Evolutionary conservation across 306 rosid genomes (phyloP).

Genomic region (Cyamopsis tetragonoloba): DNA sequence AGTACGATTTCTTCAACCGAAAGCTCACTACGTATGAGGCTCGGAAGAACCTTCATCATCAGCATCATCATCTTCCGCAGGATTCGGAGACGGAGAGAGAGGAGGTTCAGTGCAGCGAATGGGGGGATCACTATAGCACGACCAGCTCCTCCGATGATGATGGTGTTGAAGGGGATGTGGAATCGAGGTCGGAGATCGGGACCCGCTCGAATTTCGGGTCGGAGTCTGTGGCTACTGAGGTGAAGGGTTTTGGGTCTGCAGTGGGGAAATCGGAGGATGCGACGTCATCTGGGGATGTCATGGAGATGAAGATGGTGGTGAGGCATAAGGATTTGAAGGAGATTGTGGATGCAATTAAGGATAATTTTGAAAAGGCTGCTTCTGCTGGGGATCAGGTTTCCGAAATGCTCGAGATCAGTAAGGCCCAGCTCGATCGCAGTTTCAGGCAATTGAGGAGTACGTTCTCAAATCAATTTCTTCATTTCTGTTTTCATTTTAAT

Average conservation of each 20-base stretch:
- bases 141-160: constrained; percentile 57
- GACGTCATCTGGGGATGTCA: constrained; percentile 32
- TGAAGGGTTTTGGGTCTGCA: not conserved
- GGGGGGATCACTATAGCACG: constrained; percentile 90
- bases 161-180: constrained; percentile 43
- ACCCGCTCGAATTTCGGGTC: constrained; percentile 71
- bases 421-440: constrained; percentile 86
- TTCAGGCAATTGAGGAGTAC: constrained; percentile 76
- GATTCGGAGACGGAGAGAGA: constrained; percentile 71
- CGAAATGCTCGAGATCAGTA: constrained; percentile 74
- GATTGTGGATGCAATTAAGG: constrained; percentile 76
- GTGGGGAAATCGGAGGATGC: not conserved
- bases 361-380: constrained; percentile 81
- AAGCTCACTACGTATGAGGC: not conserved
- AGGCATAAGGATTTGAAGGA: constrained; percentile 89
- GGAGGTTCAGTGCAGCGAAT: constrained; percentile 94
- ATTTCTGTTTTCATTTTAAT: too few relatives aligned
- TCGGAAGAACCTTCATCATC: not conserved
- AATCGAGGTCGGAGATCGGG: constrained; percentile 63
- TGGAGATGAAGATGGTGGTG: constrained; percentile 85
- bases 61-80: constrained; percentile 29
- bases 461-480: not conserved
- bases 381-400: constrained; percentile 78
- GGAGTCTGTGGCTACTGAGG: constrained; percentile 30
- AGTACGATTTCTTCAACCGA: constrained; percentile 28